Evolutionary conservation across 2,329 filamentous ascomycete species (phyloP), one percentile per base, ranked within the genome.

Genomic region (Cordyceps fumosorosea): DNA sequence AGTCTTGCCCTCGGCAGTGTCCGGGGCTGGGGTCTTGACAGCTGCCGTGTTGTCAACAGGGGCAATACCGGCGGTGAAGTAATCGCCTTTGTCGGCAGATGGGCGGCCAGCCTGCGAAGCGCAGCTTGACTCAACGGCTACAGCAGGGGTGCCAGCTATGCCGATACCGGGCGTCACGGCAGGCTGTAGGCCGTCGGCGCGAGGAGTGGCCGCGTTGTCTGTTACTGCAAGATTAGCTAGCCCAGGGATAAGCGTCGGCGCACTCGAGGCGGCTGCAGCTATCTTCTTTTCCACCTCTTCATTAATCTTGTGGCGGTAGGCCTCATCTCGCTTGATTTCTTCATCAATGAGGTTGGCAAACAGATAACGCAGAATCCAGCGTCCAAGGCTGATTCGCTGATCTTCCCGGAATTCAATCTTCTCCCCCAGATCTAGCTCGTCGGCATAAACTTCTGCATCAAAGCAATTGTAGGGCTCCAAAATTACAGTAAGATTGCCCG

Each of bases 401-500:
- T 99, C 95, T 69, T 98, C 93, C 62, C 89, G 82, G 70, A 96
- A 96, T 14, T 93, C 88, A 20, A 89, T 80, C n/a, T 84, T 79
- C 65, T 91, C 88, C 12, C 89, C 83, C 60, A 93, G 68, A 47
- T 87, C 80, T 42, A 96, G 78, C 75, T 98, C 93, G 72, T 99
- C 95, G 1, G 92, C 93, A 72, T 99, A 99, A 74, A 96, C 89
- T 71, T 99, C 95, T 18, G 93, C 95, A 75, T 99, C 95, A 68
- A 99, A 99, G 73, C 93, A 97, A 68, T 96, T 96, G 70, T 95
- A 96, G 47, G 93, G 91, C 71, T 99, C 95, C 20, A 99, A 76
- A 20, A 96, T 88, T 3, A 97, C 93, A 2, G 92, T 93, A 61
- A 99, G 79, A 65, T 90, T 91, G 42, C 95, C 95, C 5, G 93